Conservation (phyloP, 148 eudicot genomes). For the Spergularia marina region DNA sequence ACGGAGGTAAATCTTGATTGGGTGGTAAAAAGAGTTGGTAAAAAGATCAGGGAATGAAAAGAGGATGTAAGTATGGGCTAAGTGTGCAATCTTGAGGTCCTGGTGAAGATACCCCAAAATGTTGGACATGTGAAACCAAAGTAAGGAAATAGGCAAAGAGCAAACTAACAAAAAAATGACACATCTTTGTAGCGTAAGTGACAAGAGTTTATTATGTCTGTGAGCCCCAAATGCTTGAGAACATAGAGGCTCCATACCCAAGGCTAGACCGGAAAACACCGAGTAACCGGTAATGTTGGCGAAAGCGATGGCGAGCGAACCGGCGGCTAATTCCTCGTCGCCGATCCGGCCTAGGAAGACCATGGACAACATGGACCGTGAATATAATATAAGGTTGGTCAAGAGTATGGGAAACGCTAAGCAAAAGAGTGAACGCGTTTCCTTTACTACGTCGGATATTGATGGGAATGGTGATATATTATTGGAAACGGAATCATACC, state of each 20-base stretch:
- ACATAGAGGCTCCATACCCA: conserved; percentile 83
- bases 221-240: conserved; percentile 79
- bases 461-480: conserved; percentile 4
- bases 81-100: conserved; percentile 36
- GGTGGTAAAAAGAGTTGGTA: conserved; percentile 58
- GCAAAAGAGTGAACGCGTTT: conserved; percentile 35
- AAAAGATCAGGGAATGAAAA: conserved; percentile 63
- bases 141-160: conserved; percentile 44
- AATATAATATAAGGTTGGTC: conserved; percentile 57
- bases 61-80: conserved; percentile 52
- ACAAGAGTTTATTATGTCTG: conserved; percentile 47
- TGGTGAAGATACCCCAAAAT: conserved; percentile 43
- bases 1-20: conserved; percentile 75
- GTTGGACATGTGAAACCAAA: conserved; percentile 52
- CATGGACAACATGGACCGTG: conserved; percentile 65
- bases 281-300: conserved; percentile 87
- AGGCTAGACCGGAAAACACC: conserved; percentile 61
- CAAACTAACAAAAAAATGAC: conserved; percentile 47
- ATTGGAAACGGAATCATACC: not conserved
- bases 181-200: conserved; percentile 62
- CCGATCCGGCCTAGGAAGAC: conserved; percentile 67
- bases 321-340: conserved; percentile 63
- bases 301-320: conserved; percentile 74
- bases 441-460: conserved; percentile 29
- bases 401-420: conserved; percentile 61